Conservation (phyloP, 2,329 filamentous ascomycete genomes). For the Alternaria triticimaculans region DNA sequence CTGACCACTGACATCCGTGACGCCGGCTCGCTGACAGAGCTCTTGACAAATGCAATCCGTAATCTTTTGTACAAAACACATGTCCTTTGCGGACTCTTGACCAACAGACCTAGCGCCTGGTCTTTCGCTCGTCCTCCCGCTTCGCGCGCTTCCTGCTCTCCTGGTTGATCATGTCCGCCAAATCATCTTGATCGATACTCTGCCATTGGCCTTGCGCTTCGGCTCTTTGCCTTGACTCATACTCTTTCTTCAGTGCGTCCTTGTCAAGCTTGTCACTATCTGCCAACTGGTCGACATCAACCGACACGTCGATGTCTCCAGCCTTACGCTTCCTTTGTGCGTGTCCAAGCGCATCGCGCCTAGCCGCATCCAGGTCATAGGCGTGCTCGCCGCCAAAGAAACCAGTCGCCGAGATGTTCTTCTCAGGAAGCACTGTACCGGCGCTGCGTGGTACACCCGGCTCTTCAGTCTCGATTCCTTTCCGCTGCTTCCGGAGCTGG, state of each 20-base stretch:
- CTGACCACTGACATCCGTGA: conserved; percentile 25
- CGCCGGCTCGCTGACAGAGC: conserved; percentile 28
- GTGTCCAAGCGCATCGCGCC: conserved; percentile 74
- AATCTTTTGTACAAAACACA: conserved; percentile 33
- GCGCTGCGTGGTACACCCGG: conserved; percentile 73
- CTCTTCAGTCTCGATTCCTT: conserved; percentile 87
- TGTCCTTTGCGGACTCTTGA: conserved; percentile 13
- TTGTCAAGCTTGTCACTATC: conserved; percentile 80
- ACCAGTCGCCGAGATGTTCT: conserved; percentile 81
- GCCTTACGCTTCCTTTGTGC: conserved; percentile 85
- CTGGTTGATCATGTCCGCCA: conserved; percentile 94
- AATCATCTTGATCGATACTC: conserved; percentile 84
- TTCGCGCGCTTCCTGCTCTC: conserved; percentile 91
- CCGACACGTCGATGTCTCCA: conserved; percentile 90
- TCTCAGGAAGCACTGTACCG: conserved; percentile 89
- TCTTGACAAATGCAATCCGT: conserved; percentile 19
- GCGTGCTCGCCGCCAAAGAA: conserved; percentile 96
- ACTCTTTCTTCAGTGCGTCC: conserved; percentile 80
- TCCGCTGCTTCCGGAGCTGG: conserved; percentile 83
- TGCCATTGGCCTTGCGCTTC: conserved; percentile 68
- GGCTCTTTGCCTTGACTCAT: conserved; percentile 73
- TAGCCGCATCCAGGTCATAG: conserved; percentile 78
- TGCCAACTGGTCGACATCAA: conserved; percentile 83
- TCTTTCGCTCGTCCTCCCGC: conserved; percentile 79
- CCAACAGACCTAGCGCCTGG: conserved; percentile 55